These are phyloP conservation scores for Saksenaea vasiformis DNA, from an alignment of 371 early-diverging fungal genomes.

Conservation along the genomic window DNA sequence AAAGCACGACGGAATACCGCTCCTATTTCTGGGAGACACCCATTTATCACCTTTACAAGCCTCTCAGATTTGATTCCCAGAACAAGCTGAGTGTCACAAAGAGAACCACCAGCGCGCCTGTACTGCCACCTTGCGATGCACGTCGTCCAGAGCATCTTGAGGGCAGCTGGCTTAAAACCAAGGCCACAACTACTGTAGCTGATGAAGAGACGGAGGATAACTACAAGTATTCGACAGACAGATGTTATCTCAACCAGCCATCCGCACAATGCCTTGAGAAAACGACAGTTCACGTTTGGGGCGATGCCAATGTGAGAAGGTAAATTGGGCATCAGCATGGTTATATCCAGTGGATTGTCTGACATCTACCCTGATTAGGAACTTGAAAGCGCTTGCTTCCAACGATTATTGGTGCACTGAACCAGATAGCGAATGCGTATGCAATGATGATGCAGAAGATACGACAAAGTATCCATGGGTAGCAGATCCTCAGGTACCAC, in stretches of 20 bases:
- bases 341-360: not conserved
- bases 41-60: conserved; percentile 27
- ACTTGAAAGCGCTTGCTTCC: conserved; percentile 9
- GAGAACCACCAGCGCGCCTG: not conserved
- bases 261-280: conserved; percentile 16
- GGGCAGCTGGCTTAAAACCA: conserved; percentile 25
- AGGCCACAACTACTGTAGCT: conserved; percentile 13
- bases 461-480: conserved; percentile 13
- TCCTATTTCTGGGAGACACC: conserved; percentile 48
- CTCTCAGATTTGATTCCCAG: conserved; percentile 30
- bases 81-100: conserved; percentile 20
- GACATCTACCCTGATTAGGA: not conserved
- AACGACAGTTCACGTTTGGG: conserved; percentile 39
- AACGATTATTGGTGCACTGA: conserved; percentile 9
- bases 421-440: conserved; percentile 12
- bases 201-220: conserved; percentile 13
- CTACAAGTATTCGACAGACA: conserved; percentile 16
- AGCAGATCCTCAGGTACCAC: conserved; percentile 7
- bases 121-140: conserved; percentile 8
- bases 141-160: not conserved
- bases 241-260: conserved; percentile 16
- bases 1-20: conserved; percentile 35
- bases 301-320: conserved; percentile 31
- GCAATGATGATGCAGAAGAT: conserved; percentile 21
- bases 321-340: conserved; percentile 12